Evolutionary conservation across 306 rosid genomes (phyloP).

Genomic region (Gastrolobium bilobum): DNA sequence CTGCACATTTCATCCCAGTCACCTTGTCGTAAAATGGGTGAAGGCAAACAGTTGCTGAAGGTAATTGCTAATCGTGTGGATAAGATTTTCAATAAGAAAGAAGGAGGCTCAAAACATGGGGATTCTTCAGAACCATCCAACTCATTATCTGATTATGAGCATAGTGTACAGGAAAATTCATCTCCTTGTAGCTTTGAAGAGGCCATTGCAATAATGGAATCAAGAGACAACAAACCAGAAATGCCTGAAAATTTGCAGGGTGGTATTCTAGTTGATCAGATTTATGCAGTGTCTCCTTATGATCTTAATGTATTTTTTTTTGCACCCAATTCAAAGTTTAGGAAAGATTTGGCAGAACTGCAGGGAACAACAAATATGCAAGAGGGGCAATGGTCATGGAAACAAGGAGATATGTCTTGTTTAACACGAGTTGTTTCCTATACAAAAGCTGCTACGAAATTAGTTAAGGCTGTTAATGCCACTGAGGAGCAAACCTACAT

Average conservation of each 20-base stretch:
- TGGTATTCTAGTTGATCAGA: constrained; percentile 78
- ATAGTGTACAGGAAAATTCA: constrained; percentile 53
- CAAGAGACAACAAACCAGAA: constrained; percentile 56
- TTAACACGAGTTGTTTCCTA: constrained; percentile 72
- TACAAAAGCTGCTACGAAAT: constrained; percentile 71
- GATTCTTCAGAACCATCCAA: constrained; percentile 65
- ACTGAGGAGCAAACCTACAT: constrained; percentile 85
- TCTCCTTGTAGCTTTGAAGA: constrained; percentile 69
- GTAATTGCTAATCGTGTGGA: constrained; percentile 58
- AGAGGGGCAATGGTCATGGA: constrained; percentile 85
- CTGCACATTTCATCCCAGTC: constrained; percentile 43
- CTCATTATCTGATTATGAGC: constrained; percentile 68
- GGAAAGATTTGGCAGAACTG: constrained; percentile 69
- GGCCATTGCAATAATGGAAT: constrained; percentile 67
- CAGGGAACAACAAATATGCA: constrained; percentile 71
- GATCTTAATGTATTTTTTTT: constrained; percentile 74
- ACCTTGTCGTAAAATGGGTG: constrained; percentile 52
- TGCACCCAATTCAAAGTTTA: constrained; percentile 74
- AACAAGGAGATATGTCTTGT: constrained; percentile 62
- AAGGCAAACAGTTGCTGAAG: constrained; percentile 68
- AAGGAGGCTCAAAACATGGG: constrained; percentile 51
- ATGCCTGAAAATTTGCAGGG: constrained; percentile 77
- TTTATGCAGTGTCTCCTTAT: constrained; percentile 56
- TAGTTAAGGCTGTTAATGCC: constrained; percentile 72
- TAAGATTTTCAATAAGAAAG: constrained; percentile 74